Conservation (phyloP, 2,329 filamentous ascomycete species). For the Beauveria varroae region DNA sequence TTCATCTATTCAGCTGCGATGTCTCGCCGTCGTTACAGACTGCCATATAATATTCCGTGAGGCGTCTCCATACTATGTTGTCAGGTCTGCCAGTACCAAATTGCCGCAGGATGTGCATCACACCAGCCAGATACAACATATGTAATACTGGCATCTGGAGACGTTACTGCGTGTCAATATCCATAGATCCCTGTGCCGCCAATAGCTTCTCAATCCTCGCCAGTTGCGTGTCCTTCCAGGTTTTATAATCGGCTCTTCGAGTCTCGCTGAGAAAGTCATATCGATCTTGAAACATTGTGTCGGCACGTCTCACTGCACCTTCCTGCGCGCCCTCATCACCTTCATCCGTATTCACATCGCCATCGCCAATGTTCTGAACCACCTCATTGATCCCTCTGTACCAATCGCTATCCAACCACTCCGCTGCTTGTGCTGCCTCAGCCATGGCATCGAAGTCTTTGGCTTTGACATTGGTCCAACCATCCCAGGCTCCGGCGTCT, state of each 20-base stretch:
- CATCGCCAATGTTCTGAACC: slow-evolving; percentile 22
- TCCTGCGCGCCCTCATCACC: slow-evolving; percentile 31
- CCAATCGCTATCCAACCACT: slow-evolving; percentile 59
- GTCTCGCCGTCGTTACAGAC: background rate
- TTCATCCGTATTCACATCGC: slow-evolving; percentile 22
- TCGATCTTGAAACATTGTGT: slow-evolving; percentile 69
- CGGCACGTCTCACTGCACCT: slow-evolving; percentile 39
- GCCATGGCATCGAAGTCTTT: slow-evolving; percentile 57
- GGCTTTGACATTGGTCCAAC: slow-evolving; percentile 41
- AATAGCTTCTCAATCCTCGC: slow-evolving; percentile 43
- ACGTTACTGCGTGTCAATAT: slow-evolving; percentile 17
- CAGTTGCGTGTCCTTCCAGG: slow-evolving; percentile 58
- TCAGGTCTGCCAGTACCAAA: background rate
- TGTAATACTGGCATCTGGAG: background rate
- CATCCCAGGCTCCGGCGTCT: slow-evolving; percentile 45
- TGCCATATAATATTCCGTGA: background rate
- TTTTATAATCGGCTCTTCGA: slow-evolving; percentile 50
- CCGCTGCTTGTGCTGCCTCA: slow-evolving; percentile 45
- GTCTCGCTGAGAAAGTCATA: slow-evolving; percentile 64
- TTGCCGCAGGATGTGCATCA: background rate
- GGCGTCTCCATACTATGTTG: background rate
- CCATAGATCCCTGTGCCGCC: slow-evolving; percentile 24
- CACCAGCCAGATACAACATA: background rate
- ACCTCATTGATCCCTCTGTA: slow-evolving; percentile 52
- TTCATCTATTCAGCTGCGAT: too few relatives aligned